Percentiles rank a stretch among this genome's conserved stretches.
These are phyloP conservation scores for Santalum album DNA, from an alignment of 164 flowering plant genomes.

Conservation along the genomic window DNA sequence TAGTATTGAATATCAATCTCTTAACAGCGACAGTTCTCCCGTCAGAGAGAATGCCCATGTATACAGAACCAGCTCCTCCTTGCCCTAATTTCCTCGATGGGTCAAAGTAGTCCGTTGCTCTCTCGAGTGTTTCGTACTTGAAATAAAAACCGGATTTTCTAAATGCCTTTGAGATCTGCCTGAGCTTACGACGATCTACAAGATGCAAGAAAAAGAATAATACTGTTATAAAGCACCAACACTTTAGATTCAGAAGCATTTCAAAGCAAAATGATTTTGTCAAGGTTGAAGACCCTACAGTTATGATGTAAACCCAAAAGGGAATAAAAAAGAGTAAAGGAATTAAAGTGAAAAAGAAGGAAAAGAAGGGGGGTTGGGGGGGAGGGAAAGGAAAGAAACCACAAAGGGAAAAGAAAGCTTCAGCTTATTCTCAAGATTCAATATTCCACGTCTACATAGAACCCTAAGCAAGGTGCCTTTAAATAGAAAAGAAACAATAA, in stretches of 20 bases:
- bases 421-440: too few relatives aligned
- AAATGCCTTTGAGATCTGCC: slow-evolving; percentile 22
- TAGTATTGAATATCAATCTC: slow-evolving; percentile 50
- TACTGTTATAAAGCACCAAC: background rate
- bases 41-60: slow-evolving; percentile 40
- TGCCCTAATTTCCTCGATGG: slow-evolving; percentile 58
- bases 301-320: too few relatives aligned
- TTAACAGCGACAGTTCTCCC: slow-evolving; percentile 53
- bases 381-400: too few relatives aligned
- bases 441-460: too few relatives aligned
- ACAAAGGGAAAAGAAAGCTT: too few relatives aligned
- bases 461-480: too few relatives aligned
- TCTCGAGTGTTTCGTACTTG: slow-evolving; percentile 74
- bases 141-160: slow-evolving; percentile 45
- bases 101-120: slow-evolving; percentile 66
- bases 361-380: too few relatives aligned
- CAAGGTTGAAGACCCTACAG: too few relatives aligned
- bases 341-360: too few relatives aligned
- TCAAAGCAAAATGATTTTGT: too few relatives aligned
- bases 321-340: too few relatives aligned
- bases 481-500: too few relatives aligned
- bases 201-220: slow-evolving; percentile 12
- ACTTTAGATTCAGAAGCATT: background rate
- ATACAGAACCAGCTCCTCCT: slow-evolving; percentile 79
- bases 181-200: slow-evolving; percentile 32